Percentiles rank a stretch among this genome's conserved stretches.
Conservation (phyloP, 768 basidiomycete genomes). For the Lentinula detonsa region DNA sequence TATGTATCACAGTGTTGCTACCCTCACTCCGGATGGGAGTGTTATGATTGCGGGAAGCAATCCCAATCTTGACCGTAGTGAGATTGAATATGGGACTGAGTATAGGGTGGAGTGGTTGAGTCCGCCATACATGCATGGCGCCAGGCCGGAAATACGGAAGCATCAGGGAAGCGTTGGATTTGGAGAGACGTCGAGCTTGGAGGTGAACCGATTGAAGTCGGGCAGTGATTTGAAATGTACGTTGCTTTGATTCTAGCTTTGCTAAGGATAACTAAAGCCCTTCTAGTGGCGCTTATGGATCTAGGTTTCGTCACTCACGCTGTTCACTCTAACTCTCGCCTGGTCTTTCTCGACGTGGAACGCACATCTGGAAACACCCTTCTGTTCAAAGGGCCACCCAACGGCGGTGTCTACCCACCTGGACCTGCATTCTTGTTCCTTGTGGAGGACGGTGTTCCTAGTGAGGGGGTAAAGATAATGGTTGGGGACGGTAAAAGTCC, state of each 20-base stretch:
- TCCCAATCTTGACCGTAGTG: constrained; percentile 76
- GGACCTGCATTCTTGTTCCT: constrained; percentile 76
- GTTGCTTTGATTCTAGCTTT: background rate
- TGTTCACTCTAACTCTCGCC: constrained; percentile 69
- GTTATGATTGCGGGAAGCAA: constrained; percentile 82
- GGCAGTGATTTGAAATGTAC: constrained; percentile 45
- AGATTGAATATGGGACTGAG: constrained; percentile 71
- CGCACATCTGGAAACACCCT: constrained; percentile 37
- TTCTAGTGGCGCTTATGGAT: constrained; percentile 69
- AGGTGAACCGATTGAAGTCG: constrained; percentile 31
- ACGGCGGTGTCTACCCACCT: constrained; percentile 65
- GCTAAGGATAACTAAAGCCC: background rate
- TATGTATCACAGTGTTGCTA: constrained; percentile 82
- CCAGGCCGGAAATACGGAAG: constrained; percentile 47
- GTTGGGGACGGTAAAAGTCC: constrained; percentile 63
- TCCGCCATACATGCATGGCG: constrained; percentile 70
- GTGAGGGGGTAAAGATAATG: constrained; percentile 56
- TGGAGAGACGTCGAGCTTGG: constrained; percentile 39
- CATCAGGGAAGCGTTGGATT: constrained; percentile 34
- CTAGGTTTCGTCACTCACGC: constrained; percentile 78
- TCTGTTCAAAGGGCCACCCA: constrained; percentile 58
- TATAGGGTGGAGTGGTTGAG: constrained; percentile 84
- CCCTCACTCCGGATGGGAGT: constrained; percentile 63
- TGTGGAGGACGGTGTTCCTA: constrained; percentile 62
- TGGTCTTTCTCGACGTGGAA: constrained; percentile 55